phyloP scores from a whole-genome alignment of 768 basidiomycete species.

The Pleurotus djamor region DNA sequence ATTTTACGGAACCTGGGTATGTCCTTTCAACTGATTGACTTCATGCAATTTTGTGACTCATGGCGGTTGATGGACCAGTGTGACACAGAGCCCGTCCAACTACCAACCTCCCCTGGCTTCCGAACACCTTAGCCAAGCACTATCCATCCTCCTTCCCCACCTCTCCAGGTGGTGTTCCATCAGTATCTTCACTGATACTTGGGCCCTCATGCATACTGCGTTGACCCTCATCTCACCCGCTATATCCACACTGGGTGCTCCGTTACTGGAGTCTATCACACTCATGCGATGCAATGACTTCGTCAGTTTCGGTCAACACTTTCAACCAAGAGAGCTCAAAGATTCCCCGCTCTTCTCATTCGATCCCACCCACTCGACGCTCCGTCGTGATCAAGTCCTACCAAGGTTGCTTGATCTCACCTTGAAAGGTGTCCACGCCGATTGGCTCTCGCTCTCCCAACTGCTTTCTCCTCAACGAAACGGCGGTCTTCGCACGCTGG shows the following conservation, averaged over 20 bases:
- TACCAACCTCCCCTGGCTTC: slow-evolving; percentile 37
- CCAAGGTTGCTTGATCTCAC: slow-evolving; percentile 47
- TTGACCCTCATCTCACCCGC: slow-evolving; percentile 40
- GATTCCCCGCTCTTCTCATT: slow-evolving; percentile 30
- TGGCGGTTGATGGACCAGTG: neutral
- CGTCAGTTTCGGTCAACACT: slow-evolving; percentile 39
- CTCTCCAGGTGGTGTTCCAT: slow-evolving; percentile 51
- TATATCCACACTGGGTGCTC: slow-evolving; percentile 31
- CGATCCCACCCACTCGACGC: slow-evolving; percentile 14
- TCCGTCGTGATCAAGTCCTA: slow-evolving; percentile 20
- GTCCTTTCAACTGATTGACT: slow-evolving; percentile 11
- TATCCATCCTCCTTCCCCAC: slow-evolving; percentile 50
- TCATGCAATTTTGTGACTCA: slow-evolving; percentile 10
- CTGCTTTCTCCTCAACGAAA: slow-evolving; percentile 20
- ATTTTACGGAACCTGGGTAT: slow-evolving; percentile 51
- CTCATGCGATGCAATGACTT: slow-evolving; percentile 64
- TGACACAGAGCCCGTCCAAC: slow-evolving; percentile 23
- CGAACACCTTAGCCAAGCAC: slow-evolving; percentile 40
- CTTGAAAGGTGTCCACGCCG: slow-evolving; percentile 56
- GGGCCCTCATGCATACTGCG: slow-evolving; percentile 56
- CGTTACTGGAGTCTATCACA: slow-evolving; percentile 44
- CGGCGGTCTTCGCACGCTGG: slow-evolving; percentile 31
- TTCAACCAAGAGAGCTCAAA: slow-evolving; percentile 38
- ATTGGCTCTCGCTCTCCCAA: slow-evolving; percentile 43
- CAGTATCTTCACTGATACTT: slow-evolving; percentile 52